Evolutionary conservation across 345 rosid species (phyloP).

Genomic region (Lenwebbia sp.): DNA sequence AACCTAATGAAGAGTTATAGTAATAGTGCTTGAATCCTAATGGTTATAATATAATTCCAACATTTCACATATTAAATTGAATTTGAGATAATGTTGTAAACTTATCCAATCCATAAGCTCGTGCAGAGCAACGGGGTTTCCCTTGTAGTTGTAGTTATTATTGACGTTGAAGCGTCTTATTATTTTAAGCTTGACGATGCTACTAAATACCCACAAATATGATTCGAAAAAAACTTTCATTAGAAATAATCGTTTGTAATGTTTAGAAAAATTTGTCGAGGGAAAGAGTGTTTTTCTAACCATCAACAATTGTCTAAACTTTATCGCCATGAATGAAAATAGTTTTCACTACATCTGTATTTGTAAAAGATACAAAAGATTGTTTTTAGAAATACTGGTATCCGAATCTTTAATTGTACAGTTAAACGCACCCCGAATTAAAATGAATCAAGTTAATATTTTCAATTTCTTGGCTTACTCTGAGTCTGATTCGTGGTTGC

Average conservation of each 20-base stretch:
- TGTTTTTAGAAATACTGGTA: background rate
- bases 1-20: background rate
- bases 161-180: background rate
- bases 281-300: rapidly evolving
- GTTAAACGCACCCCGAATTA: background rate
- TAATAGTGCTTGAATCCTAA: background rate
- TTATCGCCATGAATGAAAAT: background rate
- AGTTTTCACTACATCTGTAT: background rate
- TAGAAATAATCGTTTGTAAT: background rate
- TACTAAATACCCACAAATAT: background rate
- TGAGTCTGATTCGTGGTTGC: background rate
- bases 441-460: background rate
- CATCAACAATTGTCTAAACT: background rate
- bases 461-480: background rate
- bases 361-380: background rate
- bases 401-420: rapidly evolving
- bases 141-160: background rate
- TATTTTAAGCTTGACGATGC: background rate
- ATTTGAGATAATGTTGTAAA: background rate
- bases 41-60: background rate
- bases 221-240: background rate
- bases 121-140: background rate
- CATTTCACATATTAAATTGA: background rate
- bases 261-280: background rate
- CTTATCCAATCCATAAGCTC: too few species aligned